A percentile compares a stretch with the other conserved stretches of the same genome.
These are phyloP conservation scores for Fusarium aywerte DNA, from an alignment of 2,329 filamentous ascomycete species.

Conservation along the genomic window DNA sequence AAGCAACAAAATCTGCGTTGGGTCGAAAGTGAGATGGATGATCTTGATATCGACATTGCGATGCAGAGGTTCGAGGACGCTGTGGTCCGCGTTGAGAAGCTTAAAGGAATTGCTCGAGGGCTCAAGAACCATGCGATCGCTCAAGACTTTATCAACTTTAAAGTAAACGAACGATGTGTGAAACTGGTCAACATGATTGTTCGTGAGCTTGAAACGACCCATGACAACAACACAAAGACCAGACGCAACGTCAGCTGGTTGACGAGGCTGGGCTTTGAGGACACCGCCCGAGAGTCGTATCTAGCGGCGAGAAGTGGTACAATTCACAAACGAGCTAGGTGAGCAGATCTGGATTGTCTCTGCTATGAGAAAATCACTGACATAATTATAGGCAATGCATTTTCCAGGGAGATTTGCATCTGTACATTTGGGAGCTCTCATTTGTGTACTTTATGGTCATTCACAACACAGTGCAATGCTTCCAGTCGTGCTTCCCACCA, in stretches of 20 bases:
- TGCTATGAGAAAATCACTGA: constrained; percentile 12
- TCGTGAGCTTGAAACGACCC: constrained; percentile 79
- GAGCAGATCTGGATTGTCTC: neutral
- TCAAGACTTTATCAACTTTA: constrained; percentile 91
- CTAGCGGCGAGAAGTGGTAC: constrained; percentile 80
- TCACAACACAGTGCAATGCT: constrained; percentile 90
- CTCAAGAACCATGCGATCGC: constrained; percentile 88
- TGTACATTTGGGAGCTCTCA: constrained; percentile 94
- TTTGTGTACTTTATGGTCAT: constrained; percentile 97
- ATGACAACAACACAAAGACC: constrained; percentile 80
- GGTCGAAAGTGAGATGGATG: constrained; percentile 95
- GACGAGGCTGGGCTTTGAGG: constrained; percentile 86
- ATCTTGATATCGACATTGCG: constrained; percentile 95
- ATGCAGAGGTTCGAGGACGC: constrained; percentile 88
- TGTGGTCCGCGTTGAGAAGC: constrained; percentile 83
- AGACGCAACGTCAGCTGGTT: constrained; percentile 87
- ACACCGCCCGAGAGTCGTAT: constrained; percentile 87
- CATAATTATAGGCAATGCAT: constrained; percentile 78
- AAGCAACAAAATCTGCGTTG: constrained; percentile 96
- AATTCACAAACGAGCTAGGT: constrained; percentile 87
- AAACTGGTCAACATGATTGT: constrained; percentile 81
- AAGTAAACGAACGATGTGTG: constrained; percentile 85
- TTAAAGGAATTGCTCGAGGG: constrained; percentile 80
- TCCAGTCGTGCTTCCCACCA: constrained; percentile 86
- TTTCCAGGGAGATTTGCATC: constrained; percentile 91